Evolutionary conservation across 495 filamentous ascomycete species (phyloP).

Genomic region (Penicillium macrosclerotiorum): DNA sequence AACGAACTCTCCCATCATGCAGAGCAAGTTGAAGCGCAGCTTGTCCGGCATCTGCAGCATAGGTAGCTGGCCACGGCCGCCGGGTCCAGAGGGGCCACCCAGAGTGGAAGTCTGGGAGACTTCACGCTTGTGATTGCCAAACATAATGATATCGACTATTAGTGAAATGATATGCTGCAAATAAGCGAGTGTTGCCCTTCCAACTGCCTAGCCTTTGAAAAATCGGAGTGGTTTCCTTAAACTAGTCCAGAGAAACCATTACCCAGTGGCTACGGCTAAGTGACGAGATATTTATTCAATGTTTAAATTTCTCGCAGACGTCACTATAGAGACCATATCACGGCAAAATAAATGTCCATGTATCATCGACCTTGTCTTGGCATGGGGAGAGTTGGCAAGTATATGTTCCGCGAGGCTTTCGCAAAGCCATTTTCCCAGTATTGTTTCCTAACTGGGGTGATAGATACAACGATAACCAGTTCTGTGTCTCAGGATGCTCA

Average conservation of each 20-base stretch:
- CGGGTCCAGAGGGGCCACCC: conserved; percentile 3
- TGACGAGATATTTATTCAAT: conserved; percentile 7
- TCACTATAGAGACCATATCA: conserved; percentile 7
- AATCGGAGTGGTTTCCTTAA: neutral
- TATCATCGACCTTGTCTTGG: conserved; percentile 16
- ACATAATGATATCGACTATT: conserved; percentile 1
- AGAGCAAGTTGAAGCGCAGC: conserved; percentile 53
- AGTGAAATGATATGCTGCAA: neutral
- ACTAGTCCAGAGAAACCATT: neutral
- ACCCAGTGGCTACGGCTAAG: no score
- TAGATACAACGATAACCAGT: neutral
- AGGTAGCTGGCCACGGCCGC: conserved; percentile 29
- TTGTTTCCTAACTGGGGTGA: neutral
- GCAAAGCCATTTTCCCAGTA: neutral
- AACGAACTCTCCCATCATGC: conserved; percentile 66
- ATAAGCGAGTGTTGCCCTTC: neutral
- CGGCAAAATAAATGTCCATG: neutral
- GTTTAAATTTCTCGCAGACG: conserved; percentile 8
- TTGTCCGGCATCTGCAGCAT: conserved; percentile 40
- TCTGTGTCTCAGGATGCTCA: neutral
- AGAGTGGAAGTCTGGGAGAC: conserved; percentile 12
- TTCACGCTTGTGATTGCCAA: conserved; percentile 9
- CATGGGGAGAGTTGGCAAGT: neutral
- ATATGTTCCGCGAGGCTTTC: neutral
- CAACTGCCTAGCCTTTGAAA: neutral